Evolutionary conservation across 495 filamentous ascomycete species (phyloP).

Genomic region (Oidiodendron maius): DNA sequence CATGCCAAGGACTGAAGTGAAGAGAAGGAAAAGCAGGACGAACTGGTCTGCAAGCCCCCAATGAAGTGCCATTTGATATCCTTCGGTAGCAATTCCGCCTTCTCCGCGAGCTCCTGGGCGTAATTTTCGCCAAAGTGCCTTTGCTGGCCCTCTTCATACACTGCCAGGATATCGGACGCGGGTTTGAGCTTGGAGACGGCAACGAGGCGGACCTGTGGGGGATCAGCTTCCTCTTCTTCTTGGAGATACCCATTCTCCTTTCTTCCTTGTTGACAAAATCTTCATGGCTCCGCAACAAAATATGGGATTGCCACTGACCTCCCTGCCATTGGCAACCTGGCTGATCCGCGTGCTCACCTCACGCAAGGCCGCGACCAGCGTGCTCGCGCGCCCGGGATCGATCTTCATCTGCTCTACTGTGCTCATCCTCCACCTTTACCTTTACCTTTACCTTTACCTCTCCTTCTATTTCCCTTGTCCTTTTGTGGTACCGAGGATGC

Average conservation of each 20-base stretch:
- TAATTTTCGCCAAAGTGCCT: conserved; percentile 97
- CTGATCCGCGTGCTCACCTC: conserved; percentile 38
- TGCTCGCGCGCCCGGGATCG: conserved; percentile 42
- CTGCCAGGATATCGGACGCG: conserved; percentile 75
- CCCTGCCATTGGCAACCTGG: conserved; percentile 37
- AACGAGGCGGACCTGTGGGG: conserved; percentile 66
- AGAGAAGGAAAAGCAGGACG: background rate
- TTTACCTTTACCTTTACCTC: too few species aligned
- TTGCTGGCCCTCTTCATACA: conserved; percentile 59
- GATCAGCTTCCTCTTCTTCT: background rate
- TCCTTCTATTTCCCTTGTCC: too few species aligned
- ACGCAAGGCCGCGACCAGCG: conserved; percentile 40
- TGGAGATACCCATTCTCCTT: too few species aligned
- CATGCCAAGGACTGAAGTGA: background rate
- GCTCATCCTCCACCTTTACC: too few species aligned
- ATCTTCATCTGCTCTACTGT: too few species aligned
- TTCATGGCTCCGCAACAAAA: too few species aligned
- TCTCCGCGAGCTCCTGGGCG: conserved; percentile 83
- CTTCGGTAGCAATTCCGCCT: conserved; percentile 70
- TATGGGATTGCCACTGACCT: conserved; percentile 18
- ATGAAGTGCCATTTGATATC: conserved; percentile 93
- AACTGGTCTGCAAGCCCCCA: conserved; percentile 72
- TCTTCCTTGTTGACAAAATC: too few species aligned
- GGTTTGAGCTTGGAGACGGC: conserved; percentile 95
- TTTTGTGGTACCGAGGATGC: too few species aligned